Conservation (phyloP, 805 yeast genomes). For the Candida tammaniensis region DNA sequence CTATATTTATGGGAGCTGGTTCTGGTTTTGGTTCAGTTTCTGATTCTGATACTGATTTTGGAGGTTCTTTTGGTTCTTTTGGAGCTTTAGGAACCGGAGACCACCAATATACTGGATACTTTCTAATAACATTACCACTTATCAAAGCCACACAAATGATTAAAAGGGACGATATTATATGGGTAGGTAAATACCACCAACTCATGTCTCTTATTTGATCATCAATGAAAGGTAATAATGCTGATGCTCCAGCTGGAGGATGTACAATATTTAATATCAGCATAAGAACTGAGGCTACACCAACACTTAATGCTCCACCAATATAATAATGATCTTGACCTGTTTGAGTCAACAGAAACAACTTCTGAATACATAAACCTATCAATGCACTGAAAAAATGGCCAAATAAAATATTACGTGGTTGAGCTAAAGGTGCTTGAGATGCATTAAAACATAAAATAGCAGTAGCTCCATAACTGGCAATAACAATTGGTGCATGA, state of each 20-base stretch:
- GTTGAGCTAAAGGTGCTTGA: constrained; percentile 63
- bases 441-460: constrained; percentile 54
- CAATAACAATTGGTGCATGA: constrained; percentile 50
- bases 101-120: constrained; percentile 65
- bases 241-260: constrained; percentile 75
- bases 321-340: constrained; percentile 53
- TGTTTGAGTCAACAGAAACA: constrained; percentile 44
- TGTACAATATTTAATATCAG: constrained; percentile 54
- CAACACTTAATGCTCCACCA: constrained; percentile 58
- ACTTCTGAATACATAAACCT: constrained; percentile 53
- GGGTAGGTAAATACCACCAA: constrained; percentile 65
- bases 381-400: constrained; percentile 51
- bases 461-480: constrained; percentile 63
- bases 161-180: constrained; percentile 47
- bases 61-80: background rate
- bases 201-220: constrained; percentile 46
- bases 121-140: constrained; percentile 50
- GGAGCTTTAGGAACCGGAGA: constrained; percentile 25
- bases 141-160: constrained; percentile 50
- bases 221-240: constrained; percentile 54
- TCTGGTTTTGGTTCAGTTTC: constrained; percentile 1
- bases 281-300: constrained; percentile 52
- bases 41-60: constrained; percentile 5
- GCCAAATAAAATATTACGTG: constrained; percentile 56
- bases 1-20: background rate